Base-by-base conservation (phyloP, 768 basidiomycete genomes). In the Mycena olivaceomarginata region DNA sequence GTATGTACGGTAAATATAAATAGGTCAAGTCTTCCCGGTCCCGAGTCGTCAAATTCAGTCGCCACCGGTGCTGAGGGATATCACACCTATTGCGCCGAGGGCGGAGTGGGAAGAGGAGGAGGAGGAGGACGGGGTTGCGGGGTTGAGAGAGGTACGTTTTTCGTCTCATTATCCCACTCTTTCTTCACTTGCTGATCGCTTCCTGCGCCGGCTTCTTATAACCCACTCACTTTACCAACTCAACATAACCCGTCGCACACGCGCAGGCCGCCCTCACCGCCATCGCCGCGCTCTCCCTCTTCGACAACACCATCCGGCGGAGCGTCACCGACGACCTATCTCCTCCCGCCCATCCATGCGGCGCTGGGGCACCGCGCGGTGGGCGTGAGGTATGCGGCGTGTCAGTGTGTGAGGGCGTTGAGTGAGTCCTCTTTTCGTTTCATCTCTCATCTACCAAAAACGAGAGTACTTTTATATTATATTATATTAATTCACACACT, bases 371-470 rank as follows among this genome's bases (percentile, higher is more conserved):
- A 96, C 70, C 89, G 88, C 0, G 91, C 94, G 71, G 87, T 93
- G 16, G 96, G 95, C 1, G 94, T 98, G 4, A 92, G 97, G 9
- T 96, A 95, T 62, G 96, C 96, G 0, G 95, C 96, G 0, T 97
- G 96, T 80, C 97, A 98, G 80, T 95, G 94, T 78, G 90, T 96
- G 1, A 88, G 97, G 16, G 94, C 95, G 0, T 87, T 99, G 53
- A 93, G 31, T 31, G 31, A 31, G 31, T 31, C 31, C 31, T 31
- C 31, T 31, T 31, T 31, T 31, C 31, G 31, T 31, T 31, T 31
- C 31, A 31, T 31, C 31, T 31, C 31, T 31, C 31, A 31, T 31
- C 31, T 31, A 31, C 31, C 31, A 31, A 31, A 31, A 31, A n/a
- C 31, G 31, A 31, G 31, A 31, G 31, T 3, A 31, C 31, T 31